A percentile compares a stretch with the other conserved stretches of the same genome.
Conservation (phyloP, 2,329 filamentous ascomycete genomes). For the Calonectria hongkongensis region DNA sequence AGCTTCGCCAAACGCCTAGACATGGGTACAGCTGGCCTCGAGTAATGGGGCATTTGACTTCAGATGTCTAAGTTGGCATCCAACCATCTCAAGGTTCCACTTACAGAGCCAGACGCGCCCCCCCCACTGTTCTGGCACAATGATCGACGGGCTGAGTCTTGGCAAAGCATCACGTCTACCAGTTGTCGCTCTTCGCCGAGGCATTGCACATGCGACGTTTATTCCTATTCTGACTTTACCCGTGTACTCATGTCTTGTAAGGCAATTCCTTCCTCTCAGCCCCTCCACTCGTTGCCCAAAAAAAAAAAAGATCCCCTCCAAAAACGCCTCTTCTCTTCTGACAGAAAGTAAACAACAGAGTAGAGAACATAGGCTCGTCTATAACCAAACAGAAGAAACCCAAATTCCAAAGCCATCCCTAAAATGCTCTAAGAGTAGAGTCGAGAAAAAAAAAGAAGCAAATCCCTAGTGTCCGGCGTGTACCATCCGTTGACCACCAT, state of each 20-base stretch:
- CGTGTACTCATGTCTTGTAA: constrained; percentile 23
- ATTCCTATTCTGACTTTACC: constrained; percentile 28
- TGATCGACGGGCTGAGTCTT: constrained; percentile 37
- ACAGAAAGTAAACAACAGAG: constrained; percentile 12
- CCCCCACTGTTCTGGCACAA: constrained; percentile 21
- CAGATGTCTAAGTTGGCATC: constrained; percentile 7
- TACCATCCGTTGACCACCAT: constrained; percentile 9
- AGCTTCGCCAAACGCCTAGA: neutral
- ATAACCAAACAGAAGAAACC: constrained; percentile 19
- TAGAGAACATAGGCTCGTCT: constrained; percentile 20
- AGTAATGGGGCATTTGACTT: constrained; percentile 13
- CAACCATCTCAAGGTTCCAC: constrained; percentile 25
- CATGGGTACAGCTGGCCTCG: neutral
- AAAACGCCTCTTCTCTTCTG: constrained; percentile 27
- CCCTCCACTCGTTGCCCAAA: neutral
- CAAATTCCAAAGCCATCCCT: neutral
- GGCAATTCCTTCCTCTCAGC: neutral
- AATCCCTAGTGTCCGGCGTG: constrained; percentile 5
- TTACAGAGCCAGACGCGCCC: constrained; percentile 23
- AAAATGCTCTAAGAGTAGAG: constrained; percentile 24
- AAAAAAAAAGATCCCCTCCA: neutral
- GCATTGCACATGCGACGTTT: constrained; percentile 26
- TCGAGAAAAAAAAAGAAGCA: neutral
- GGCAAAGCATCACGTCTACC: constrained; percentile 32
- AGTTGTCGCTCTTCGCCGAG: constrained; percentile 10